Evolutionary conservation across 495 filamentous ascomycete genomes (phyloP).

Genomic region (Astrocystis sublimbata): DNA sequence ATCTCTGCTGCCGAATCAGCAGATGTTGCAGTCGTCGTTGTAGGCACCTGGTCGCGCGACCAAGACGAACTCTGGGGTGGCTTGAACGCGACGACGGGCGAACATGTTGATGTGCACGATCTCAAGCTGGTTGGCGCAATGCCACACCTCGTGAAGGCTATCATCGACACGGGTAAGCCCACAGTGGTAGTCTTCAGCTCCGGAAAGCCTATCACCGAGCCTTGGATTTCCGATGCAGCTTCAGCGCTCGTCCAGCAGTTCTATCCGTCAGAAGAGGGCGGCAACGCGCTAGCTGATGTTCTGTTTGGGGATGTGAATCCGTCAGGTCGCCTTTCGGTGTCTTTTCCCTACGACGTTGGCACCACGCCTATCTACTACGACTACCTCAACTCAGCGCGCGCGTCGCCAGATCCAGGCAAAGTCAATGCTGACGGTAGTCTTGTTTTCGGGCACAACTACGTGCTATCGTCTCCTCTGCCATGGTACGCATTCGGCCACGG

Average conservation of each 20-base stretch:
- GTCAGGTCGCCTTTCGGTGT: conserved; percentile 64
- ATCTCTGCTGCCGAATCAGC: conserved; percentile 62
- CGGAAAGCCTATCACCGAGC: conserved; percentile 69
- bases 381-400: conserved; percentile 66
- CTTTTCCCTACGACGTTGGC: conserved; percentile 62
- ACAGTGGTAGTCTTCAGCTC: conserved; percentile 69
- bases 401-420: conserved; percentile 48
- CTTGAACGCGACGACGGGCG: conserved; percentile 70
- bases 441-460: conserved; percentile 66
- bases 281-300: conserved; percentile 74
- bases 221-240: conserved; percentile 62
- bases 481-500: conserved; percentile 71
- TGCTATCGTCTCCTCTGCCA: conserved; percentile 56
- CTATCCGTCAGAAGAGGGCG: conserved; percentile 73
- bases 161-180: conserved; percentile 64
- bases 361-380: conserved; percentile 70
- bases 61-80: conserved; percentile 67
- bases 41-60: conserved; percentile 72
- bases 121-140: conserved; percentile 71
- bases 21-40: conserved; percentile 69
- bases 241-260: conserved; percentile 68
- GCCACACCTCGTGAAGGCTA: conserved; percentile 61
- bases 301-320: conserved; percentile 83
- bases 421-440: conserved; percentile 58
- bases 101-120: conserved; percentile 64